Evolutionary conservation across 2,329 filamentous ascomycete species (phyloP).

Genomic region (Macrophomina tecta): DNA sequence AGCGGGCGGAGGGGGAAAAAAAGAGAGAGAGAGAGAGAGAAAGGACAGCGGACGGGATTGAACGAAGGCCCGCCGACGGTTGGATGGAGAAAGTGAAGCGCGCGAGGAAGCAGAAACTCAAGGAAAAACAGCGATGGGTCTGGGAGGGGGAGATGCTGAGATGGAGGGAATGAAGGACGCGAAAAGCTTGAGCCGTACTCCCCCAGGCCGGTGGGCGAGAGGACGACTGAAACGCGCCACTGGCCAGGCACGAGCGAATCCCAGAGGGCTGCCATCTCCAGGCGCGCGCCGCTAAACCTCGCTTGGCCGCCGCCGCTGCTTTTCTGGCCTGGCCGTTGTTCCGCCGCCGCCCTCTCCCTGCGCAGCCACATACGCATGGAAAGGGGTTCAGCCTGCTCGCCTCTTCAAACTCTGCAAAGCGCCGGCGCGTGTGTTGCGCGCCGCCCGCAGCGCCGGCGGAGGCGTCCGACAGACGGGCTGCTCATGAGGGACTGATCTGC

Average conservation of each 20-base stretch:
- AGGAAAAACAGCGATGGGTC: constrained; percentile 5
- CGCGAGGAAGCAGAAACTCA: not conserved
- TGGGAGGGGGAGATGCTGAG: not conserved
- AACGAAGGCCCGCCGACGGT: constrained; percentile 19
- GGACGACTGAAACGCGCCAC: constrained; percentile 24
- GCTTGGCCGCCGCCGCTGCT: constrained; percentile 1
- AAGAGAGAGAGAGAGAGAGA: not conserved
- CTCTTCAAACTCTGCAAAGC: constrained; percentile 4
- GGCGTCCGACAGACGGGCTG: not conserved
- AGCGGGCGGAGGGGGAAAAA: not conserved
- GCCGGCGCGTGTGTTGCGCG: not conserved
- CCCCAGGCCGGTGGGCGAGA: constrained; percentile 3
- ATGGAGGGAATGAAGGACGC: constrained; percentile 17
- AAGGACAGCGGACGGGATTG: not conserved
- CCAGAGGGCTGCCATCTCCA: constrained; percentile 7
- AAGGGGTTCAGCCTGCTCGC: constrained; percentile 12
- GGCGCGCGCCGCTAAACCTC: constrained; percentile 11
- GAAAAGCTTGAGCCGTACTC: constrained; percentile 22
- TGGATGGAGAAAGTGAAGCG: not conserved
- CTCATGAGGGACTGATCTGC: constrained; percentile 20
- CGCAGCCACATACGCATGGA: constrained; percentile 12
- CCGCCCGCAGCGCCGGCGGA: not conserved
- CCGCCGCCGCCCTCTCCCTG: constrained; percentile 15
- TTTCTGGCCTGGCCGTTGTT: constrained; percentile 13
- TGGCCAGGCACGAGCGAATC: constrained; percentile 24